Base-by-base conservation (phyloP, 2,329 filamentous ascomycete genomes). In the Diaporthe batatas region DNA sequence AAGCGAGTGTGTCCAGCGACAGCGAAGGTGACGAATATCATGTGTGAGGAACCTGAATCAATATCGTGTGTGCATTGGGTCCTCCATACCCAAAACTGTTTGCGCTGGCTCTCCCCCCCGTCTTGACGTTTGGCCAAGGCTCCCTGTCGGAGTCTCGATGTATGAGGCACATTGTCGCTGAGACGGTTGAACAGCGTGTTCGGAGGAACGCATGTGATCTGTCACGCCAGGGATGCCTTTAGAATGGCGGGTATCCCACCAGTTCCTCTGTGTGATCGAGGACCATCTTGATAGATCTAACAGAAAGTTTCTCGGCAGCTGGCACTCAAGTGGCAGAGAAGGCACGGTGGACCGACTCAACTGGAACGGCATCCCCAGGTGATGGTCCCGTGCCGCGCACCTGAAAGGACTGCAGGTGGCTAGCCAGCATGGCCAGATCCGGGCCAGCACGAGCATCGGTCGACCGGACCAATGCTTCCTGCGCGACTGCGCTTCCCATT, bases 251-350 rank as follows among this genome's bases (percentile, higher is more conserved):
- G 80, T 2, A 85, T 65, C 0, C 83, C 83, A 2, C 79, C 79
- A 1, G 80, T 78, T 8, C 79, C 79, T 85, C 83, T 0, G 79
- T 79, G 72, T 85, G 83, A 7, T 83, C 84, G 6, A 79, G 75
- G 57, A 77, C 77, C 0, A 77, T 77, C 68, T 79, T 79, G 57
- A 77, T 73, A 2, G 76, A 78, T 1, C 76, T 77, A 2, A 78
- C 76, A 16, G 36, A 64, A 23, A 76, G 58, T 6, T 36, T 25
- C 53, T 73, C n/a, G n/a, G n/a, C n/a, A n/a, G n/a, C n/a, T n/a
- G n/a, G n/a, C n/a, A n/a, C n/a, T n/a, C n/a, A n/a, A n/a, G n/a
- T n/a, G n/a, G n/a, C n/a, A n/a, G n/a, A n/a, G n/a, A n/a, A n/a
- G n/a, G n/a, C n/a, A n/a, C n/a, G n/a, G n/a, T n/a, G n/a, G n/a